Conservation (phyloP, 495 filamentous ascomycete genomes). For the Tuber microsphaerosporum region DNA sequence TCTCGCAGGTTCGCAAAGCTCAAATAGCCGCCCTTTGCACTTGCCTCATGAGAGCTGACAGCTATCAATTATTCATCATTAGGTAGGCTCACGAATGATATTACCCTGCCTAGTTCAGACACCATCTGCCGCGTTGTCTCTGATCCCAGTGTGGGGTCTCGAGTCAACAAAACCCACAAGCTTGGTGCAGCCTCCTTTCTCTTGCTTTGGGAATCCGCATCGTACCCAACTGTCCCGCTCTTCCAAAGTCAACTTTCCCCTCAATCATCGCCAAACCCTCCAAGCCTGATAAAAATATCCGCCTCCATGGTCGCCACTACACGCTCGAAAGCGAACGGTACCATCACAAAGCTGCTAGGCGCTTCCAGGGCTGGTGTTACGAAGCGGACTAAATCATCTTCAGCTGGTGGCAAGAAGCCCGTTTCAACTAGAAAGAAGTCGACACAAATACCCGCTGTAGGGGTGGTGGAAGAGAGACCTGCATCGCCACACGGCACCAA, state of each 20-base stretch:
- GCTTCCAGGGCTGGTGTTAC: constrained; percentile 22
- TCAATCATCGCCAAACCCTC: not conserved
- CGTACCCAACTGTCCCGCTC: not conserved
- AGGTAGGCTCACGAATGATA: not conserved
- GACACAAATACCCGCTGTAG: not conserved
- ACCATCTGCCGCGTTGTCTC: not conserved
- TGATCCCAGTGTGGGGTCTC: not conserved
- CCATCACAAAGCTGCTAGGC: constrained; percentile 10
- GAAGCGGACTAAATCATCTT: constrained; percentile 30
- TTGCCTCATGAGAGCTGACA: not conserved
- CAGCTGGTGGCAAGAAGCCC: constrained; percentile 13
- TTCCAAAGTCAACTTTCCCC: not conserved
- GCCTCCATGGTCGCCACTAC: constrained; percentile 19
- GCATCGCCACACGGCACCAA: constrained; percentile 51
- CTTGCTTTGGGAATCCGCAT: not conserved
- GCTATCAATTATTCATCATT: not conserved
- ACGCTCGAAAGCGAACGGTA: constrained; percentile 14
- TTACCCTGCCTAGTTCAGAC: not conserved
- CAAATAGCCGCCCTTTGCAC: not conserved
- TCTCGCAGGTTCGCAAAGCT: not conserved
- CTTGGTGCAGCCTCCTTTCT: not conserved
- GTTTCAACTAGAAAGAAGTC: constrained; percentile 10
- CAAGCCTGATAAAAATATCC: not conserved
- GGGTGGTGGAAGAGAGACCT: constrained; percentile 7
- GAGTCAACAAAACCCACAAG: not conserved